These are phyloP conservation scores for Pulchroboletus neoregius DNA, from an alignment of 1,284 basidiomycete species.

Conservation along the genomic window DNA sequence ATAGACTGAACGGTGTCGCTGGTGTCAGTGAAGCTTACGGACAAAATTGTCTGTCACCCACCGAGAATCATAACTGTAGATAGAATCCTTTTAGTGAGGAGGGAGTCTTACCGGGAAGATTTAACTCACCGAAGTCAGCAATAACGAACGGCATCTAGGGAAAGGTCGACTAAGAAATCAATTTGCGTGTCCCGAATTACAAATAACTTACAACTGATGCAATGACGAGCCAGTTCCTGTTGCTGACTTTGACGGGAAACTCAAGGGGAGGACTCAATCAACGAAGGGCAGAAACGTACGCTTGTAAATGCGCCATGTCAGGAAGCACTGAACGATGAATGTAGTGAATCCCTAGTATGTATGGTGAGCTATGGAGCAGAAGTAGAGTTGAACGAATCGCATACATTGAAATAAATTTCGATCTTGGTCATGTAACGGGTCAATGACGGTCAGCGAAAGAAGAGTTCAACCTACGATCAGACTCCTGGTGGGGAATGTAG, in stretches of 20 bases:
- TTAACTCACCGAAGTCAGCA: constrained; percentile 47
- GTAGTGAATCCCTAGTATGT: constrained; percentile 29
- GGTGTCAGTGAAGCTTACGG: constrained; percentile 3
- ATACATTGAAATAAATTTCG: constrained; percentile 37
- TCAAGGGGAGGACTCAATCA: not conserved
- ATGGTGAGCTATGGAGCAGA: not conserved
- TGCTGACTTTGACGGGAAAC: constrained; percentile 23
- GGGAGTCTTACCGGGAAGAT: too few species aligned
- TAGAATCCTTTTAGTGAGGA: too few species aligned
- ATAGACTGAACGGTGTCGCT: constrained; percentile 33
- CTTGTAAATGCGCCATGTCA: constrained; percentile 28
- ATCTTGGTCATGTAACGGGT: constrained; percentile 18
- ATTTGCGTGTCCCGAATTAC: not conserved
- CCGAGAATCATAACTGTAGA: constrained; percentile 1
- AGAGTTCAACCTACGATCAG: constrained; percentile 37
- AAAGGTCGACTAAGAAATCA: not conserved
- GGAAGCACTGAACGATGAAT: constrained; percentile 37
- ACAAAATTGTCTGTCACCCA: constrained; percentile 10
- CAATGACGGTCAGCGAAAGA: not conserved
- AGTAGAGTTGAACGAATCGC: not conserved
- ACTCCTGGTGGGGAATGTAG: constrained; percentile 36
- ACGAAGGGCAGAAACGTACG: constrained; percentile 16
- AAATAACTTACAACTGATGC: constrained; percentile 9
- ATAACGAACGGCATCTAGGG: constrained; percentile 36
- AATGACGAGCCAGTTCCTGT: constrained; percentile 16